Evolutionary conservation across 306 rosid genomes (phyloP).

Genomic region (Pterocarpus santalinus): DNA sequence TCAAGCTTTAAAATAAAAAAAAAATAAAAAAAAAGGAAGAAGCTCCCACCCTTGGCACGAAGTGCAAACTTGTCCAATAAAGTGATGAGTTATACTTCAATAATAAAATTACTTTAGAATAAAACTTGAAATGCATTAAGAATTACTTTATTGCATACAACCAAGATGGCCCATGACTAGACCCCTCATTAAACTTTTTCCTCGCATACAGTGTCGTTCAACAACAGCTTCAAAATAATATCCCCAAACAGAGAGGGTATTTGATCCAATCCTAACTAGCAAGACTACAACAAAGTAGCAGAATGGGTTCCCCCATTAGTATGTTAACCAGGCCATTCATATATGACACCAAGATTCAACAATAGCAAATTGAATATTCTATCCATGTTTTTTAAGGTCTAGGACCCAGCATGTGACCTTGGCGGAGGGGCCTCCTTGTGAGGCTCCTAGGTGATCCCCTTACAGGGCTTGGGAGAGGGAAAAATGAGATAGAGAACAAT

Average conservation of each 20-base stretch:
- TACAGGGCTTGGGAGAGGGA: neutral
- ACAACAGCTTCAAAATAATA: neutral
- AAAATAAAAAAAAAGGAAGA: constrained; percentile 10
- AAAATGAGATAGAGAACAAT: neutral
- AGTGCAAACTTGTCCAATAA: constrained; percentile 28
- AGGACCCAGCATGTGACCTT: neutral
- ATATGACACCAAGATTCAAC: neutral
- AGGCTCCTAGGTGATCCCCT: neutral
- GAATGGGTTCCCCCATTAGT: neutral
- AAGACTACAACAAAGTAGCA: constrained; percentile 2
- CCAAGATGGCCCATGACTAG: neutral
- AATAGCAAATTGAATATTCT: neutral
- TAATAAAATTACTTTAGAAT: neutral
- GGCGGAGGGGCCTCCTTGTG: neutral
- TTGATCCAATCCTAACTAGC: neutral
- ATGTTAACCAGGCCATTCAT: constrained; percentile 3
- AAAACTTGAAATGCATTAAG: constrained; percentile 15
- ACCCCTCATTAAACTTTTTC: constrained; percentile 8
- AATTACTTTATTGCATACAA: constrained; percentile 14
- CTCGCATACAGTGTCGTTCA: neutral
- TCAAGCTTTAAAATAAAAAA: no score
- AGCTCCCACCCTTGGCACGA: neutral
- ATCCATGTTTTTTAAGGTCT: neutral
- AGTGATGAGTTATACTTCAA: neutral
- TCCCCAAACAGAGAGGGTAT: neutral